These are phyloP conservation scores for Globisporangium cylindrosporum DNA, from an alignment of 352 stramenopile genomes.

Conservation along the genomic window DNA sequence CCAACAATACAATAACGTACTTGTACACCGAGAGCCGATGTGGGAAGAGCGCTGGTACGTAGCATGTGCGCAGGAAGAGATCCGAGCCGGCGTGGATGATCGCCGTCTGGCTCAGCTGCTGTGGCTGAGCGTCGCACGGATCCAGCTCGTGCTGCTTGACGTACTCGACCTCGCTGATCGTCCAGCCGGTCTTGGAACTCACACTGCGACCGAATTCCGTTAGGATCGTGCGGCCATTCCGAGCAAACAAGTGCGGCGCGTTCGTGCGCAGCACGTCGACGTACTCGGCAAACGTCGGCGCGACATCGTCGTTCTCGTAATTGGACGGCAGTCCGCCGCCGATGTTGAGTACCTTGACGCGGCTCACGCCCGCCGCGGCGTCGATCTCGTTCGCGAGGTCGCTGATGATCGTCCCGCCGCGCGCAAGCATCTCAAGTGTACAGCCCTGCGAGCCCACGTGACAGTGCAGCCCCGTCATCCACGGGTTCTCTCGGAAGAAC, in stretches of 20 bases:
- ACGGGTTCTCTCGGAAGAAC: conserved; percentile 81
- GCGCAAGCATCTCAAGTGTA: conserved; percentile 83
- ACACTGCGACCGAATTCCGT: conserved; percentile 91
- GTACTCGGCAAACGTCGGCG: conserved; percentile 83
- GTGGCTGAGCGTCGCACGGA: no score
- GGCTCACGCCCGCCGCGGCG: conserved; percentile 53
- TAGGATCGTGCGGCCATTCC: conserved; percentile 71
- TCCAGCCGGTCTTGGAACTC: conserved; percentile 84
- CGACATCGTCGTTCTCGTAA: conserved; percentile 72
- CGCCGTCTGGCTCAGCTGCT: conserved; percentile 50
- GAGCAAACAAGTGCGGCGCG: conserved; percentile 83
- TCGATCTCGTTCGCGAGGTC: conserved; percentile 87
- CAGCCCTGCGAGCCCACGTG: conserved; percentile 87
- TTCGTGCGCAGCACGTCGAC: conserved; percentile 60
- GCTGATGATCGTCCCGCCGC: conserved; percentile 62
- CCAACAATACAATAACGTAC: conserved; percentile 32
- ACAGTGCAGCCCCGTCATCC: conserved; percentile 86
- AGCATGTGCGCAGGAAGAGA: conserved; percentile 87
- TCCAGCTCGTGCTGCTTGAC: conserved; percentile 70
- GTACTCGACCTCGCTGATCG: conserved; percentile 89
- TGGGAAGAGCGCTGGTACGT: conserved; percentile 72
- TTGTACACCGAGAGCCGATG: conserved; percentile 84
- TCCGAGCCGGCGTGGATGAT: conserved; percentile 90
- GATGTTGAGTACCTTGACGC: conserved; percentile 89
- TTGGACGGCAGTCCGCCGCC: conserved; percentile 89